Percentiles rank a stretch among this genome's conserved stretches.
Evolutionary conservation across 2,329 filamentous ascomycete genomes (phyloP).

Genomic region (Aulographum hederae): DNA sequence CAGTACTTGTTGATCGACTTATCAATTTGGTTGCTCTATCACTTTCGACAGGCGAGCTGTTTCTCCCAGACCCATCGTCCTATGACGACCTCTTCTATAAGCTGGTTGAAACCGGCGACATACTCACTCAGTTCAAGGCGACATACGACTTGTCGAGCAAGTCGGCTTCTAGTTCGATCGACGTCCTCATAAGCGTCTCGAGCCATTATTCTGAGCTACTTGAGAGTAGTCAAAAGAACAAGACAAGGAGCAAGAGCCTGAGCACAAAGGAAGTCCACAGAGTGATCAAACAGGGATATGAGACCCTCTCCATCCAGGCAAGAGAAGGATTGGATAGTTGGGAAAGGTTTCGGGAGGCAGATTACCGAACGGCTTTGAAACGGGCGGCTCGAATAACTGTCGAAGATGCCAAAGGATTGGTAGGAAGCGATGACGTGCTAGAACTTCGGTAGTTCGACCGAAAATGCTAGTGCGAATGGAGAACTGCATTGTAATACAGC

Average conservation of each 20-base stretch:
- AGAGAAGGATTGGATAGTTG: slow-evolving; percentile 74
- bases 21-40: slow-evolving; percentile 72
- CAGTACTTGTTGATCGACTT: slow-evolving; percentile 55
- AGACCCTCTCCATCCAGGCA: slow-evolving; percentile 79
- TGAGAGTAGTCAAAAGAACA: slow-evolving; percentile 27
- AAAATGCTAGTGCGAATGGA: too few species aligned
- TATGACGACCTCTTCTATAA: slow-evolving; percentile 99
- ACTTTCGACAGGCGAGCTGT: slow-evolving; percentile 72
- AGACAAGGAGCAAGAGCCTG: slow-evolving; percentile 42
- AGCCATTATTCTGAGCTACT: slow-evolving; percentile 78
- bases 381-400: slow-evolving; percentile 69
- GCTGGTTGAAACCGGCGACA: slow-evolving; percentile 76
- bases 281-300: slow-evolving; percentile 92
- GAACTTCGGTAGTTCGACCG: too few species aligned
- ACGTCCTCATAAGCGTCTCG: slow-evolving; percentile 65
- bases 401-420: slow-evolving; percentile 39
- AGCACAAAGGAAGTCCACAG: slow-evolving; percentile 72
- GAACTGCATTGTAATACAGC: too few species aligned
- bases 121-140: slow-evolving; percentile 64
- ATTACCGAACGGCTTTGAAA: slow-evolving; percentile 71
- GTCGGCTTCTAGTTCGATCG: slow-evolving; percentile 37
- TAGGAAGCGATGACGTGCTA: too few species aligned
- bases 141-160: slow-evolving; percentile 37
- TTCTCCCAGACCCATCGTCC: slow-evolving; percentile 67
- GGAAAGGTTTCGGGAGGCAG: slow-evolving; percentile 73